Evolutionary conservation across 2,329 filamentous ascomycete genomes (phyloP), one percentile per base, ranked within the genome.

Genomic region (Alternaria consortialis): DNA sequence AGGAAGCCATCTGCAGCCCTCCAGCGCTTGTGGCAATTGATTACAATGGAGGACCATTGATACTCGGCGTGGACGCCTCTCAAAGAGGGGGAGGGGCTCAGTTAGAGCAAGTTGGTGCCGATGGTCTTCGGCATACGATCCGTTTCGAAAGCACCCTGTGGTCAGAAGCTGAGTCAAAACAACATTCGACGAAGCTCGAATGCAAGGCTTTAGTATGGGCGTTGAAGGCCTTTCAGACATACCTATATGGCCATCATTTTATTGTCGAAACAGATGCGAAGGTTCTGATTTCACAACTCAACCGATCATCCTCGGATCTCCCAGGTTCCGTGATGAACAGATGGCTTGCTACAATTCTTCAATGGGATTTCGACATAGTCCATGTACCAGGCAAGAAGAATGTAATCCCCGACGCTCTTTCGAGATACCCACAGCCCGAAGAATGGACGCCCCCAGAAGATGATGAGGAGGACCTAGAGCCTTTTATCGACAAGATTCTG

Each of bases 171-270:
- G 9, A 55, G 13, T 31, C n/a, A 27, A 37, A 46, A 6, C 47
- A 55, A 12, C 8, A 47, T 13, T 55, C 27, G n/a, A 37, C 7
- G 3, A 55, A 47, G 23, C 27, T 37, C 29, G 17, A 55, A 20
- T 55, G 25, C 25, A 55, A 55, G 25, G 32, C 42, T n/a, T 5
- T 55, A 29, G 29, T 55, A 17, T 47, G 29, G 25, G 31, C 13
- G 4, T 17, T 55, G 27, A 55, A 55, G 8, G n/a, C 27, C 7
- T 55, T 55, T 37, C 15, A 42, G n/a, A 40, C n/a, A 20, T 56
- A 56, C 23, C 32, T 56, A 2, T 56, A 56, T 56, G 50, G 25
- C 29, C 23, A 48, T 7, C 20, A 47, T 20, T 56, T 56, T 50
- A 48, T 23, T 29, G 23, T 48, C 32, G 42, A 47, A 40, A 56